These are phyloP conservation scores for Inonotus obliquus DNA, from an alignment of 1,284 basidiomycete genomes.

Conservation along the genomic window DNA sequence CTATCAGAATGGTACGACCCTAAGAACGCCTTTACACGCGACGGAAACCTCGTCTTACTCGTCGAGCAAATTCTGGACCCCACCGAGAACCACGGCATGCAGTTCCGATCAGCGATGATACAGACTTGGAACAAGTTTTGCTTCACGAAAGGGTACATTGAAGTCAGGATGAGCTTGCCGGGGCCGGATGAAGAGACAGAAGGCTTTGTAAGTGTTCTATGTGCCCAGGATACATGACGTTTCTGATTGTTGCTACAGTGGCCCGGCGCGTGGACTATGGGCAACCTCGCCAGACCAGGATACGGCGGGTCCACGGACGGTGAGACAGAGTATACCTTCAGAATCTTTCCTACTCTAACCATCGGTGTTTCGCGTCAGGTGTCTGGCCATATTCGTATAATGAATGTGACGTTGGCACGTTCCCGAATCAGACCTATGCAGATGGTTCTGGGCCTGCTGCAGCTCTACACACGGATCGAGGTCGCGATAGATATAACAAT, in stretches of 20 bases:
- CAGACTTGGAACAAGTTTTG: constrained; percentile 86
- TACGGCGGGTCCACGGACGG: constrained; percentile 73
- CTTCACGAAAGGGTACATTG: constrained; percentile 73
- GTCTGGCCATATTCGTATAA: constrained; percentile 77
- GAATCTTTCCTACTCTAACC: too few species aligned
- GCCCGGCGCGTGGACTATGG: constrained; percentile 86
- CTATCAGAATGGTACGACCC: constrained; percentile 72
- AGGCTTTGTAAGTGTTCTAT: constrained; percentile 31
- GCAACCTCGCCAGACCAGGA: constrained; percentile 83
- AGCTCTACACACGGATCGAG: constrained; percentile 36
- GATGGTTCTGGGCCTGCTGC: constrained; percentile 42
- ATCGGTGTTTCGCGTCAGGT: constrained; percentile 32
- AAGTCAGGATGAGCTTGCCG: constrained; percentile 41
- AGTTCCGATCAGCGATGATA: constrained; percentile 65
- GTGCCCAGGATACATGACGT: not conserved
- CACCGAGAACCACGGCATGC: constrained; percentile 52
- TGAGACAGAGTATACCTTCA: too few species aligned
- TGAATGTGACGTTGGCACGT: constrained; percentile 79
- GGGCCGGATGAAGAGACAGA: constrained; percentile 32
- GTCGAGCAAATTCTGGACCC: constrained; percentile 45
- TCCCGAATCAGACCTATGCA: constrained; percentile 68
- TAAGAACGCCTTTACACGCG: constrained; percentile 63
- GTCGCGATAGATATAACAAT: constrained; percentile 37
- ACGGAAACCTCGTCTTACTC: constrained; percentile 70
- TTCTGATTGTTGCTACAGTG: constrained; percentile 37